Evolutionary conservation across 2,329 filamentous ascomycete species (phyloP), one percentile per base, ranked within the genome.

Genomic region (Fusarium pseudocircinatum): DNA sequence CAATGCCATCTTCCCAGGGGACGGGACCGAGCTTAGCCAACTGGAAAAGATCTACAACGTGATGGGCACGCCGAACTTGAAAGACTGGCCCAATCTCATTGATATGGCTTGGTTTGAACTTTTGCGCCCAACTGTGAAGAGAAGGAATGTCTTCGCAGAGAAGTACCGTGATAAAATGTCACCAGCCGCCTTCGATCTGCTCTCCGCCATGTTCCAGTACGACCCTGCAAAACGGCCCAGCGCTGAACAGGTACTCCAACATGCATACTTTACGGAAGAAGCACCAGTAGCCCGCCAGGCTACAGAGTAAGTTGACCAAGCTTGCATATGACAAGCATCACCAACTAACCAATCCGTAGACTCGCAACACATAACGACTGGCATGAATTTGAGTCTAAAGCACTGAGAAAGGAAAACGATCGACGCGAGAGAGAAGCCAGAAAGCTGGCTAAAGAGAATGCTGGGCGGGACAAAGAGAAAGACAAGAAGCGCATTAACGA

Each of bases 381-480:
- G 96, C 96, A 99, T 80, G 96, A 99, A 81, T 97, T 98, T 78
- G 96, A 99, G 84, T 97, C 94, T 63, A 99, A 99, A 84, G 95
- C 95, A 22, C 87, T 97, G 32, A 89, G 96, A 37, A 96, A 96
- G 76, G 95, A 98, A 81, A 96, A 95, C 76, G 94, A 96, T 81
- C 89, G 90, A 61, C 87, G 86, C 69, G 87, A 89, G 34, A 84
- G 86, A 63, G 88, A 89, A 60, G 87, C 86, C 13, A 83, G 84
- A 8, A 85, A 84, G 46, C 83, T 84, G 1, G 82, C 82, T 24
- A 86, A 84, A 74, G 84, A 85, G 3, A 75, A 69, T 14, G 54
- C 64, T 7, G 73, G 75, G 36, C 77, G 78, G 12, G 80, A 82
- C 26, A 76, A 74, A 58, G 79, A 82, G 32, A 77, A 75, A 58